phyloP scores from a whole-genome alignment of 228 moss, liverwort and hornwort genomes.

The Sphagnum fallax region DNA sequence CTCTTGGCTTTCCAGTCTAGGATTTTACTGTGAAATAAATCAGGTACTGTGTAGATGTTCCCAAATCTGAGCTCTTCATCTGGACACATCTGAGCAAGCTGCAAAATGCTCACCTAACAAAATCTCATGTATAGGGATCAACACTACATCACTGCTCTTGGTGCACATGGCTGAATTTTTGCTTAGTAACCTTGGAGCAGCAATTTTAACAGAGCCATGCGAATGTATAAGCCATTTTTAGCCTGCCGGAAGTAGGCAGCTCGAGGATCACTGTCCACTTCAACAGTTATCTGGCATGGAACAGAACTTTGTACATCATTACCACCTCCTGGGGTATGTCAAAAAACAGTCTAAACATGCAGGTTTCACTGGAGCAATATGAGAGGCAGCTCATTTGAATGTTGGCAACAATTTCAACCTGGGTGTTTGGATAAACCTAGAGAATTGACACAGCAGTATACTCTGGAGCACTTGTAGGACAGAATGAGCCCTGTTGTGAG shows the following conservation, averaged over 20 bases:
- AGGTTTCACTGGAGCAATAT: background rate
- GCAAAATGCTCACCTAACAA: no score
- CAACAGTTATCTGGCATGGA: constrained; percentile 62
- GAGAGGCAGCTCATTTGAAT: background rate
- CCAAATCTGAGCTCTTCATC: no score
- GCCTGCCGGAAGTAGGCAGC: constrained; percentile 98
- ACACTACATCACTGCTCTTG: background rate
- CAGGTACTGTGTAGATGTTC: no score
- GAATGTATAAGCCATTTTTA: constrained; percentile 89
- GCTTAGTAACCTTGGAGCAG: constrained; percentile 77
- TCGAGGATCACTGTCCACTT: constrained; percentile 87
- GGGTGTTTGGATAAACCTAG: no score
- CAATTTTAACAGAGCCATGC: constrained; percentile 91
- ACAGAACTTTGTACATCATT: background rate
- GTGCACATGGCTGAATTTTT: background rate
- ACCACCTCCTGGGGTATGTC: background rate
- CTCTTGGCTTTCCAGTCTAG: no score
- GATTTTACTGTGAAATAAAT: no score
- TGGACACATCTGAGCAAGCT: no score
- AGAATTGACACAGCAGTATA: no score
- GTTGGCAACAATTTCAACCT: no score
- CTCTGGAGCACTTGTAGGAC: no score
- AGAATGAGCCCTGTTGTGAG: no score
- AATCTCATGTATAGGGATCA: no score
- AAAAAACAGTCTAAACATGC: background rate